These are phyloP conservation scores for Raphanus sativus DNA, from an alignment of 345 rosid species.

Conservation along the genomic window DNA sequence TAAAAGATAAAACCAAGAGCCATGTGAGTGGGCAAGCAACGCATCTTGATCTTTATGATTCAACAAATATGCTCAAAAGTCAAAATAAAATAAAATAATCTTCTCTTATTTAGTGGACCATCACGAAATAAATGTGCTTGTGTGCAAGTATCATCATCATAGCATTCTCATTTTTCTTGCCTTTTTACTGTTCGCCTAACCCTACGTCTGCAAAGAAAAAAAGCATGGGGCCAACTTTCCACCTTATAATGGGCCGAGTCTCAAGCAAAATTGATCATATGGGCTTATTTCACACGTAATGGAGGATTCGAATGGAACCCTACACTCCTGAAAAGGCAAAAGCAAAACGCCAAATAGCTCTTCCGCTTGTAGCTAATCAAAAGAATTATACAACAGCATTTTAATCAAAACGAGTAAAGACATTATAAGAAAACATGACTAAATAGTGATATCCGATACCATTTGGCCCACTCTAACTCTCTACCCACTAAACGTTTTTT, in stretches of 20 bases:
- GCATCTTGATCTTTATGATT: not conserved
- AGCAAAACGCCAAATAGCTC: not conserved
- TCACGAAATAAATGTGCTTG: not conserved
- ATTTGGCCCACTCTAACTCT: not conserved
- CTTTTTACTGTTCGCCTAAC: not conserved
- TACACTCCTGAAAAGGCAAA: not conserved
- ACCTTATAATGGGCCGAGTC: not conserved
- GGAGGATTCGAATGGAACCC: not conserved
- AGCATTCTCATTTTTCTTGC: not conserved
- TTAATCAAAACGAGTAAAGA: not conserved
- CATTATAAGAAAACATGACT: not conserved
- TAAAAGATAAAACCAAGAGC: not conserved
- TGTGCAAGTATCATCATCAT: not conserved
- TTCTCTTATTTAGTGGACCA: not conserved
- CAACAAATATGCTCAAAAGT: not conserved
- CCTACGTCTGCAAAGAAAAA: not conserved
- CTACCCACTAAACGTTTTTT: not conserved
- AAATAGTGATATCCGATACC: not conserved
- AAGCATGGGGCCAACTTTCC: slow-evolving; percentile 7
- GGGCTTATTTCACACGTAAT: not conserved
- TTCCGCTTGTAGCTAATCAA: slow-evolving; percentile 3
- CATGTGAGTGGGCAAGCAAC: not conserved
- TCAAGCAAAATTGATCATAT: not conserved
- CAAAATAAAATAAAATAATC: too few species aligned
- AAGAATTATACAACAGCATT: not conserved